Conservation (phyloP, 108 stramenopile species). For the Aurantiochytrium sp. region DNA sequence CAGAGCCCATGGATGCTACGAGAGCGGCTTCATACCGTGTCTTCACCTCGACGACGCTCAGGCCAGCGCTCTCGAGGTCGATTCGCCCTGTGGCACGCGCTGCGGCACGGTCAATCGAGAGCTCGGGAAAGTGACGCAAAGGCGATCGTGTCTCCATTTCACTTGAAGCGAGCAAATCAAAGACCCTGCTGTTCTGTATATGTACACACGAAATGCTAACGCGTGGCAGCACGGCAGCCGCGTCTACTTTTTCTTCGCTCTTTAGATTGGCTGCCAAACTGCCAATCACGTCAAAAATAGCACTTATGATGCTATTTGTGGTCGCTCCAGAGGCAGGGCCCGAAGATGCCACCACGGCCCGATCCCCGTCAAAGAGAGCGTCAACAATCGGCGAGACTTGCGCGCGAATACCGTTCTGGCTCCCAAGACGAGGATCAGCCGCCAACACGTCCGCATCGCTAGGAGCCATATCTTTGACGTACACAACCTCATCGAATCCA, state of each 20-base stretch:
- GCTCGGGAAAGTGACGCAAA: not conserved
- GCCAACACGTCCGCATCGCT: not conserved
- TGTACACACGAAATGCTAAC: not conserved
- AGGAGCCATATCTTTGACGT: not conserved
- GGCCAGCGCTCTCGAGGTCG: not conserved
- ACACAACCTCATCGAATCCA: not conserved
- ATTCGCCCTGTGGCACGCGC: not conserved
- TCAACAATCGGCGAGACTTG: not conserved
- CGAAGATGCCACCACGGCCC: not conserved
- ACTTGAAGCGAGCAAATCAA: not conserved
- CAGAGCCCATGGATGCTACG: not conserved
- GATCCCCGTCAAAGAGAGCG: conserved; percentile 4
- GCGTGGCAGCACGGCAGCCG: not conserved
- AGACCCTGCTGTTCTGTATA: not conserved
- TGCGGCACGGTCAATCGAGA: not conserved
- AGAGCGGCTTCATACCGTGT: not conserved
- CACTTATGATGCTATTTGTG: not conserved
- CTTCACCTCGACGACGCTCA: not conserved
- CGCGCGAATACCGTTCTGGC: not conserved
- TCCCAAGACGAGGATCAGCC: not conserved
- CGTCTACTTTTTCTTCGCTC: not conserved
- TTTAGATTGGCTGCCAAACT: not conserved
- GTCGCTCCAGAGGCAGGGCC: not conserved
- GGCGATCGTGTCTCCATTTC: not conserved
- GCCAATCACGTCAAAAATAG: not conserved